These are phyloP conservation scores for Pythium brachiatum DNA, from an alignment of 352 stramenopile species.

Conservation along the genomic window DNA sequence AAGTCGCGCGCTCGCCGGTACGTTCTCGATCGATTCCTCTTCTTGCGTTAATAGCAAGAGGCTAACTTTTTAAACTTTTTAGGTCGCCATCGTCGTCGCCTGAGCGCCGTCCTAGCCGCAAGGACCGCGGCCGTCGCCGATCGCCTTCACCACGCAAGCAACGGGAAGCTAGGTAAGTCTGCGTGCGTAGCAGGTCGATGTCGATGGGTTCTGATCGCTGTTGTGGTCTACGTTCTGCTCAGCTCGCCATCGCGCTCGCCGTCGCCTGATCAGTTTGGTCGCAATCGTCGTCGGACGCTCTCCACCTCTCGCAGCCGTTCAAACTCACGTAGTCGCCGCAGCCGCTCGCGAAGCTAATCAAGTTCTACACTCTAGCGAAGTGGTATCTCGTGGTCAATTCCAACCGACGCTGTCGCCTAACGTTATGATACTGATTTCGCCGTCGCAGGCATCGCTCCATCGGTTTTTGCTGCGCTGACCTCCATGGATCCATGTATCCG, in stretches of 20 bases:
- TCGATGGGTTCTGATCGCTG: no score
- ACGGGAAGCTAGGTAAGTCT: constrained; percentile 1
- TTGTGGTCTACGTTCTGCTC: no score
- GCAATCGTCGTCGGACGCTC: constrained; percentile 5
- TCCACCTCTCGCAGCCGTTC: constrained; percentile 16
- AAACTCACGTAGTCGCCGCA: background rate
- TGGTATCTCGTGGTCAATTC: background rate
- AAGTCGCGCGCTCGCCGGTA: constrained; percentile 7
- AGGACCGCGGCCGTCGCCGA: constrained; percentile 2
- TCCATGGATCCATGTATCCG: no score
- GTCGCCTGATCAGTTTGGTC: constrained; percentile 19
- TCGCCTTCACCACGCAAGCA: background rate
- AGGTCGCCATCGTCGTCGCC: constrained; percentile 11
- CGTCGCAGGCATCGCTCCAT: background rate
- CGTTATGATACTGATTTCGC: constrained; percentile 16
- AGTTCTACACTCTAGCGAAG: background rate
- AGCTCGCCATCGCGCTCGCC: constrained; percentile 6
- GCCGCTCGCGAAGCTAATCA: constrained; percentile 8
- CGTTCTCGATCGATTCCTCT: no score
- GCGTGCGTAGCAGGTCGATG: background rate
- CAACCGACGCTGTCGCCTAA: background rate
- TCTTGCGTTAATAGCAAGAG: no score
- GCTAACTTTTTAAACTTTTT: background rate
- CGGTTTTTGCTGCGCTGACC: background rate
- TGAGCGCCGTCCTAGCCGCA: background rate